Base-by-base conservation (phyloP, 1,284 basidiomycete genomes). In the Ganoderma sinense region DNA sequence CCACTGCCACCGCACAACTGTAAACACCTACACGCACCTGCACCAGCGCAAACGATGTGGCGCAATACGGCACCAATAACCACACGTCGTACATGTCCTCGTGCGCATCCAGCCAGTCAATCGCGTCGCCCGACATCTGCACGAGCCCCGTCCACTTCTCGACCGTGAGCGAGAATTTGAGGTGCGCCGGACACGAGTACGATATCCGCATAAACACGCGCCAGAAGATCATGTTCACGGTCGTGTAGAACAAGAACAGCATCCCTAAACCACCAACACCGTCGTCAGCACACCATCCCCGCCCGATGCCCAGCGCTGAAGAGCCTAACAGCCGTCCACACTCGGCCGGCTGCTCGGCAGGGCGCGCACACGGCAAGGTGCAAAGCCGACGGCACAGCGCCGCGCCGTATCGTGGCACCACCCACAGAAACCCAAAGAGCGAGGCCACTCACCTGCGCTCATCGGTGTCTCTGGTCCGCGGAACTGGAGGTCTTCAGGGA, bases 121-220 rank as follows among this genome's bases (percentile, higher is more conserved):
- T 96, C 3, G 91, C 88, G 69, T 95, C 91, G 58, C 91, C 88
- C 0, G 94, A 93, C 77, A 94, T 85, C 31, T 83, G 77, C 62
- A 96, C 89, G 65, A 98, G 86, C 61, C 85, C 83, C 45, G 86
- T 88, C 95, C 96, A 98, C 69, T 91, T 88, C 75, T 92, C 90
- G 59, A 94, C 87, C 2, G 92, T 94, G 72, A 97, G 84, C 36
- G 88, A 87, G 76, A 98, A 94, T 77, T 92, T 94, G 77, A 97
- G 88, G 79, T 96, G 95, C 14, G 88, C 88, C 18, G 94, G 96
- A 79, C 91, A 94, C 36, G 89, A 88, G 81, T 97, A 97, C 70
- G 94, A 95, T 79, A 97, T 94, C 66, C 96, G 89, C 94, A 97
- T 96, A 84, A 98, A 98, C 23, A 97, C 93, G 66, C 95, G 91